phyloP scores from a whole-genome alignment of 78 protist species.

The Diacronema lutheri region DNA sequence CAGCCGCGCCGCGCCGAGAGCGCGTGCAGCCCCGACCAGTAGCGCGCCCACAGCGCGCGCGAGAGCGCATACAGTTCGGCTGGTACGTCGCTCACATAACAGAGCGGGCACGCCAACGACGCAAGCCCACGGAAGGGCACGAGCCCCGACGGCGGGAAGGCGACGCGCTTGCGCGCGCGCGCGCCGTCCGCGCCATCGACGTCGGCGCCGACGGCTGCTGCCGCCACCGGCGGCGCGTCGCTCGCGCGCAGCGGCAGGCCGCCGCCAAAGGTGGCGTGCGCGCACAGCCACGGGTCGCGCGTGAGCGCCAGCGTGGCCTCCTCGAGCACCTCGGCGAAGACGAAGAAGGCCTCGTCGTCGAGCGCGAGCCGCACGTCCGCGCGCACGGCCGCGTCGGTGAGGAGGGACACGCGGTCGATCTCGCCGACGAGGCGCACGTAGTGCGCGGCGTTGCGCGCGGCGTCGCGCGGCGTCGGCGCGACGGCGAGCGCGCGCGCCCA shows the following conservation, averaged over 20 bases:
- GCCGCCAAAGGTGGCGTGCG: background rate
- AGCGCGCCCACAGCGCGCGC: conserved; percentile 16
- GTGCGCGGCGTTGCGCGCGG: background rate
- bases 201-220: background rate
- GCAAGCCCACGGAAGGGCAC: conserved; percentile 38
- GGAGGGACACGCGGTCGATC: background rate
- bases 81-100: background rate
- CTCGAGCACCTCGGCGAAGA: conserved; percentile 17
- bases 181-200: background rate
- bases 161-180: too few species aligned
- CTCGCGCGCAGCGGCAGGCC: background rate
- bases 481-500: background rate
- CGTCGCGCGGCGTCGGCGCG: background rate
- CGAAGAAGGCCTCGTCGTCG: conserved; percentile 33
- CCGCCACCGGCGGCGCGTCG: background rate
- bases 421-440: background rate
- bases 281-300: background rate
- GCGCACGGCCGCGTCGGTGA: conserved; percentile 6
- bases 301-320: background rate
- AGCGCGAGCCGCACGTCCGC: background rate
- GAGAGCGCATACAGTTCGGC: background rate
- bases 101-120: conserved; percentile 13
- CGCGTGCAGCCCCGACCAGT: conserved; percentile 22
- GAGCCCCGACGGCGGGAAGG: conserved; percentile 42
- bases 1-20: background rate